Evolutionary conservation across 148 eudicot genomes (phyloP).

Genomic region (Rhododendron griersonianum): DNA sequence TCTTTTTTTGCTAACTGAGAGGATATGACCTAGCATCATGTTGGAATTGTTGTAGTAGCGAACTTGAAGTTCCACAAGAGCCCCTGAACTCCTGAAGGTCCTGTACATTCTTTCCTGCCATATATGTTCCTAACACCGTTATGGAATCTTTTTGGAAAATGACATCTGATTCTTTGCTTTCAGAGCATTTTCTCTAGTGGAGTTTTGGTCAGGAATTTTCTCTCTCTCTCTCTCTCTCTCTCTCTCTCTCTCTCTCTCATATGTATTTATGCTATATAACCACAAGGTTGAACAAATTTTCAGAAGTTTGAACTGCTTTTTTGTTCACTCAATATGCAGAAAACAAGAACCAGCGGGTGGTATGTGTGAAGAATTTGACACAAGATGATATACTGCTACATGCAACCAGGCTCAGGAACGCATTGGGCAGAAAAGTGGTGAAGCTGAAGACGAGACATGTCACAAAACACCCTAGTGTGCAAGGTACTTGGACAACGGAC

Average conservation of each 20-base stretch:
- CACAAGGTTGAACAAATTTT: neutral
- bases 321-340: constrained; percentile 20
- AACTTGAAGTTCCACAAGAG: neutral
- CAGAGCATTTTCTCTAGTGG: neutral
- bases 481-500: constrained; percentile 85
- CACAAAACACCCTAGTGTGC: constrained; percentile 80
- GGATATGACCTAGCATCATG: neutral
- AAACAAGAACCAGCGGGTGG: constrained; percentile 73
- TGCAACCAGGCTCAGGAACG: constrained; percentile 77
- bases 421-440: constrained; percentile 82
- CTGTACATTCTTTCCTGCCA: neutral
- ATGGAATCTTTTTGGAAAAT: neutral
- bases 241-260: too few relatives aligned
- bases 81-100: neutral
- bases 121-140: neutral
- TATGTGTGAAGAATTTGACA: constrained; percentile 73
- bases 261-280: neutral
- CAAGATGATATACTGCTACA: constrained; percentile 63
- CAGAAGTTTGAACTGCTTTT: neutral
- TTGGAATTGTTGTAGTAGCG: neutral
- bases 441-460: constrained; percentile 88
- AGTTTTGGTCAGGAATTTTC: neutral
- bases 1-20: neutral
- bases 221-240: too few relatives aligned
- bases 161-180: neutral